These are phyloP conservation scores for Beauveria pseudobassiana DNA, from an alignment of 2,329 filamentous ascomycete genomes.

Conservation along the genomic window DNA sequence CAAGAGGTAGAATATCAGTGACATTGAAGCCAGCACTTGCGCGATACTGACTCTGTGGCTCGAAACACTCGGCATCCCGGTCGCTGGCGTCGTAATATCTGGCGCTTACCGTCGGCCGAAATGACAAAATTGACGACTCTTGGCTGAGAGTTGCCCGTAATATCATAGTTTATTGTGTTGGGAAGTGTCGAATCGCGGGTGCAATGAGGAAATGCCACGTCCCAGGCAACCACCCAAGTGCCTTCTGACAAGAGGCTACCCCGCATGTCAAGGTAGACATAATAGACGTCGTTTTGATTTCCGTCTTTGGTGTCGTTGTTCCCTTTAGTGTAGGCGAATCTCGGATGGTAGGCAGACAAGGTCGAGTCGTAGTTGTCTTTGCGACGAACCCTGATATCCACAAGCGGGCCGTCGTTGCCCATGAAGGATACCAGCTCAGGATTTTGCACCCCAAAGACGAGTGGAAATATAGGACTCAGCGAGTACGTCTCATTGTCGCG, in stretches of 20 bases:
- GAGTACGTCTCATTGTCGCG: neutral
- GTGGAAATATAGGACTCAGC: neutral
- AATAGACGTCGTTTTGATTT: neutral
- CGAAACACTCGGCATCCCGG: neutral
- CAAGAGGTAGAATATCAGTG: neutral
- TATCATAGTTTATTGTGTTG: neutral
- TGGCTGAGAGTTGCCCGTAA: neutral
- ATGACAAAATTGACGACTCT: neutral
- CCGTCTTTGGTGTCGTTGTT: neutral
- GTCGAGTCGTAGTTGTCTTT: neutral
- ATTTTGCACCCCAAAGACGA: neutral
- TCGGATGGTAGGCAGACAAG: neutral
- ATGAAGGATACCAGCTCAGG: neutral
- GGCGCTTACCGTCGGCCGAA: neutral
- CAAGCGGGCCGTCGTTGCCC: neutral
- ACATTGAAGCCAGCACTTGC: neutral
- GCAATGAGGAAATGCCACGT: neutral
- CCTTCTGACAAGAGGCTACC: neutral
- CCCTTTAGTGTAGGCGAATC: neutral
- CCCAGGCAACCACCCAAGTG: neutral
- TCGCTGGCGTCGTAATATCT: neutral
- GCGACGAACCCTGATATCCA: neutral
- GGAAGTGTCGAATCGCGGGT: neutral
- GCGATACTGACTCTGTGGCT: neutral
- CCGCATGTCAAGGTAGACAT: neutral